Base-by-base conservation (phyloP, 169 alveolate genomes). In the Ichthyophthirius multifiliis region DNA sequence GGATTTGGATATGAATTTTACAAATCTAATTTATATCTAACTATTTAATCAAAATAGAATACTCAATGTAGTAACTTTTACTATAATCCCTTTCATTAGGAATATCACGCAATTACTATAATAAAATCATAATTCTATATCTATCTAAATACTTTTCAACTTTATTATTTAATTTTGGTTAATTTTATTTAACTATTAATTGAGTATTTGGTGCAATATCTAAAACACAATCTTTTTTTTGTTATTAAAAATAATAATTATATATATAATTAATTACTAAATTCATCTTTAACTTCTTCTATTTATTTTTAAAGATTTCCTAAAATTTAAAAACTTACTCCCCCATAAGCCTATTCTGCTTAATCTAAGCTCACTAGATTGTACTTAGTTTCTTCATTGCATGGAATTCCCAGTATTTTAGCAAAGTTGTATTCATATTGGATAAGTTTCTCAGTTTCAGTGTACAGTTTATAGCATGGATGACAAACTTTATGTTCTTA, bases 401-500 rank as follows among this genome's bases (percentile, higher is more conserved):
- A 84, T 10, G 91, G 91, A 20, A 82, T 78, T 48, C 87, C 85
- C 12, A 89, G 74, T 43, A 65, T 37, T 64, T 82, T 83, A 9
- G 86, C 90, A 39, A 89, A 84, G 65, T 83, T 65, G n/a, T 82
- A 55, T 85, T 89, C 84, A 46, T 75, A 79, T 78, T 85, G 77
- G 71, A 82, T 83, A 4, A 89, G 75, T 75, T 89, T 84, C 75
- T 89, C 86, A 63, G 86, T 84, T 71, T 88, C 87, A 48, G 83
- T 85, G 65, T 78, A 83, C 16, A 89, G 65, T 37, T 34, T 55
- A 39, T 55, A 81, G 43, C 86, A 87, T 47, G 83, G 74, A 82
- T 88, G 85, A 41, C 93, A 88, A 7, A 88, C 90, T 44, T 88
- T 84, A 76, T 88, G 88, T 32, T 88, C 89, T 64, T 84, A 65